Percentiles rank a stretch among this genome's conserved stretches.
Evolutionary conservation across 495 filamentous ascomycete species (phyloP).

Genomic region (Extremus antarcticus): DNA sequence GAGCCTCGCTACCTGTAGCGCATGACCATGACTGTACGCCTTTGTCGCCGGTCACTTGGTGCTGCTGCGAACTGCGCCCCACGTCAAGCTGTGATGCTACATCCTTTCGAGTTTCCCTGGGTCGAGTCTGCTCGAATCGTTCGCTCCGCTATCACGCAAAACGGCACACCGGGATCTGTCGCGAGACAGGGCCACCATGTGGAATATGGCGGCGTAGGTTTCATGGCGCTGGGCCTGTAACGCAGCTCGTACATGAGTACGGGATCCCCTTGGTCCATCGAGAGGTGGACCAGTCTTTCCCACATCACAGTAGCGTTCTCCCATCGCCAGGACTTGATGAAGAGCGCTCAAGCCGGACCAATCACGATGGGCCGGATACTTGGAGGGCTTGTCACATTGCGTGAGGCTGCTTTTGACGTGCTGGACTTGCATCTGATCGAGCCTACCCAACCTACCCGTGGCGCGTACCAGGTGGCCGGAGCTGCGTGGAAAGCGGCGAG

Average conservation of each 20-base stretch:
- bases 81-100: background rate
- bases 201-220: background rate
- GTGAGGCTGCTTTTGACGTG: background rate
- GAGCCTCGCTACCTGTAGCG: background rate
- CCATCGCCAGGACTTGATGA: background rate
- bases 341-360: background rate
- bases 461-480: background rate
- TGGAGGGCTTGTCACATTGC: background rate
- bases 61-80: background rate
- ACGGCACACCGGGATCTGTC: background rate
- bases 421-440: background rate
- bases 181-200: background rate
- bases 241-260: background rate
- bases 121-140: background rate
- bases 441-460: no score
- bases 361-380: background rate
- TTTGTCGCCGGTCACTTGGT: background rate
- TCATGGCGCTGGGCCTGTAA: background rate
- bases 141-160: background rate
- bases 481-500: background rate
- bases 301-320: no score
- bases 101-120: background rate
- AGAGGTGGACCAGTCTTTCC: no score
- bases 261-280: no score
- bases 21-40: background rate